These are phyloP conservation scores for Neofusicoccum kwambonambiense DNA, from an alignment of 2,329 filamentous ascomycete genomes.

Conservation along the genomic window DNA sequence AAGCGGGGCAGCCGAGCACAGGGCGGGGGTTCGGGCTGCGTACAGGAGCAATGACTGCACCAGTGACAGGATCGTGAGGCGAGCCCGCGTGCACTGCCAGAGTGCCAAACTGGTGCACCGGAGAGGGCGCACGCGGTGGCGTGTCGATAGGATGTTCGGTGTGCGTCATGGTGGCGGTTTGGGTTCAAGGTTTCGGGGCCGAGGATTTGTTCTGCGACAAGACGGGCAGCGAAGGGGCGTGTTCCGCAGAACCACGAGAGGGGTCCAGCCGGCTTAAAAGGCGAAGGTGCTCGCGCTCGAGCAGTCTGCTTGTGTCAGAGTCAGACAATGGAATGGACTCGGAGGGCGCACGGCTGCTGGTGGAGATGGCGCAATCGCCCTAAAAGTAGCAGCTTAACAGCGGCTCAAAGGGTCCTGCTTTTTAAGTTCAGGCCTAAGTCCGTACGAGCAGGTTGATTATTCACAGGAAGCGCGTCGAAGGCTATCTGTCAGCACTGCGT, in stretches of 20 bases:
- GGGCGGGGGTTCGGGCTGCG: constrained; percentile 23
- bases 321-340: constrained; percentile 12
- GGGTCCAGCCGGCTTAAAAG: background rate
- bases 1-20: constrained; percentile 20
- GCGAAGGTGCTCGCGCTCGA: constrained; percentile 1
- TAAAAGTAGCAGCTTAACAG: constrained; percentile 7
- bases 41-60: constrained; percentile 88
- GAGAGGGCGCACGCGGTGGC: constrained; percentile 69
- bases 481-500: background rate
- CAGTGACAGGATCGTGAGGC: constrained; percentile 85
- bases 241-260: background rate
- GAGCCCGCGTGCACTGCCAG: constrained; percentile 92
- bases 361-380: constrained; percentile 14
- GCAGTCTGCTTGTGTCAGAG: constrained; percentile 7
- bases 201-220: background rate
- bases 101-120: constrained; percentile 82
- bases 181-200: background rate
- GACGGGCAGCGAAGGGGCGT: background rate
- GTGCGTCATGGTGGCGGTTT: constrained; percentile 34
- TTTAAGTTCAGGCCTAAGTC: background rate
- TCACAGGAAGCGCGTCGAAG: background rate
- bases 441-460: background rate
- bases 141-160: constrained; percentile 64
- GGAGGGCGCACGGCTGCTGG: constrained; percentile 6
- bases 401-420: background rate